Conservation (phyloP, 106 monocot genomes). For the Allium fistulosum region DNA sequence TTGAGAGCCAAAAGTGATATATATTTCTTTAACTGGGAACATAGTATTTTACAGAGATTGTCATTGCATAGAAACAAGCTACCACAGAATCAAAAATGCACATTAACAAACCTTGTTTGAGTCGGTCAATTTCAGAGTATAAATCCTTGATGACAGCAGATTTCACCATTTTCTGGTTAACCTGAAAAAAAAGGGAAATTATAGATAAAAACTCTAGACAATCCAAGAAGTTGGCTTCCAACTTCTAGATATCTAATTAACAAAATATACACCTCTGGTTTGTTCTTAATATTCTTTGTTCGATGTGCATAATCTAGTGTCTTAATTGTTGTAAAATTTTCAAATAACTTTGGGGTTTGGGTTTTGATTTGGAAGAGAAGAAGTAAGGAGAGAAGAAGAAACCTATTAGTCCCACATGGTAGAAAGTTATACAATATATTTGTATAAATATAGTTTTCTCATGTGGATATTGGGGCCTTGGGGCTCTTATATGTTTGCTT, state of each 20-base stretch:
- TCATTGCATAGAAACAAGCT: neutral
- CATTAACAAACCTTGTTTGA: conserved; percentile 38
- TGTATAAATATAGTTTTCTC: too few species aligned
- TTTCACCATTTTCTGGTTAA: conserved; percentile 65
- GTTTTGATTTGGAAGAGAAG: too few species aligned
- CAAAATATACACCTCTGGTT: conserved; percentile 33
- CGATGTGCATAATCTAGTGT: conserved; percentile 28
- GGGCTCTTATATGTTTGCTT: too few species aligned
- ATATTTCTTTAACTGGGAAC: too few species aligned
- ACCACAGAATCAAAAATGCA: neutral
- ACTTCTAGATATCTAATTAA: neutral
- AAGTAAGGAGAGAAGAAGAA: too few species aligned
- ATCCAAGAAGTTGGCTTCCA: neutral
- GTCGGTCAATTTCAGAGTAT: conserved; percentile 58
- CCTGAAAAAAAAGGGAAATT: conserved; percentile 16
- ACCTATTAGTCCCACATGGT: too few species aligned
- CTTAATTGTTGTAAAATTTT: too few species aligned
- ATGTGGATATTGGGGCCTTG: too few species aligned
- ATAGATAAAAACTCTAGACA: neutral
- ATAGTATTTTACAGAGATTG: too few species aligned
- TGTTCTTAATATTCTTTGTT: conserved; percentile 66
- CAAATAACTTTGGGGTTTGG: too few species aligned
- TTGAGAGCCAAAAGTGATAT: too few species aligned
- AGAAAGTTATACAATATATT: too few species aligned
- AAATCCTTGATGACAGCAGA: conserved; percentile 31